Evolutionary conservation across 148 eudicot species (phyloP), one percentile per base, ranked within the genome.

Genomic region (Gaultheria prostrata): DNA sequence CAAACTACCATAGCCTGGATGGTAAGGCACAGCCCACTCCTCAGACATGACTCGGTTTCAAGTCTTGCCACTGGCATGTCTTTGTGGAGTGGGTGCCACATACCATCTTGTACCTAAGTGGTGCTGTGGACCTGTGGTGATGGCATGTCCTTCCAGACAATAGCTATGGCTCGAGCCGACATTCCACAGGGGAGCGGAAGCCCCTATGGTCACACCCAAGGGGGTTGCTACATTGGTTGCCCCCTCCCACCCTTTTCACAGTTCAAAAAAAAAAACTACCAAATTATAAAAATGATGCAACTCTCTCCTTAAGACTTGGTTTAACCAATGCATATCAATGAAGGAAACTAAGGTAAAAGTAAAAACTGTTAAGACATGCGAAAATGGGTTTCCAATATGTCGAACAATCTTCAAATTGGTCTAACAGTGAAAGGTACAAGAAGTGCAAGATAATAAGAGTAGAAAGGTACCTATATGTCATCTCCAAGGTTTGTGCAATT

Each of bases 401-500:
- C 43, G 49, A 76, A 14, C 18, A 35, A 11, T 13, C 67, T 17
- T 35, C 49, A 43, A 61, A 32, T 24, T 24, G 18, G 39, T 45
- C 39, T 1, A 70, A 78, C 46, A 56, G 21, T 28, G 70, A 17
- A 45, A 78, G 70, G 51, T 84, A 56, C 20, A 54, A 15, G 74
- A 28, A 63, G 32, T 0, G 30, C 30, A 33, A 80, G 30, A 80
- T 59, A 32, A 12, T 43, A 6, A 56, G 30, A 45, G 39, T 9
- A 24, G 54, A n/a, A 73, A 74, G 59, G n/a, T 76, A 83, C 82
- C 61, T 82, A 65, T 75, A 56, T 53, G 61, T 94, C 90, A 93
- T 26, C 80, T 89, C 80, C 82, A 83, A 76, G 91, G 88, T 79
- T 80, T 89, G 80, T 77, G 82, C 80, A 91, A 85, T 71, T 88